A percentile compares a stretch with the other conserved stretches of the same genome.
phyloP scores from a whole-genome alignment of 306 rosid species.

The Albizia julibrissin region DNA sequence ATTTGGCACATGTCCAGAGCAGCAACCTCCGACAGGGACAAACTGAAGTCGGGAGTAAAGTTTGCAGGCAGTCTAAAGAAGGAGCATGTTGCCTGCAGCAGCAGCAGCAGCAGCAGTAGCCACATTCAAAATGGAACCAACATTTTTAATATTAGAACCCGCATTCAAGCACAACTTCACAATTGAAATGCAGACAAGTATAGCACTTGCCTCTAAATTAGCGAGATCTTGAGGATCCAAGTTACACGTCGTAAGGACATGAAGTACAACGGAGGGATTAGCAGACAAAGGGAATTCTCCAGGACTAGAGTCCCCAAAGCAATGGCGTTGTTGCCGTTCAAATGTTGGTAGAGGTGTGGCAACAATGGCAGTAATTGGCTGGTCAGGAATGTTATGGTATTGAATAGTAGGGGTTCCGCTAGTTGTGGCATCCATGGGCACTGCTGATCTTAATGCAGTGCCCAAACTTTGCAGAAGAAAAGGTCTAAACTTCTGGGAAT shows the following conservation, averaged over 20 bases:
- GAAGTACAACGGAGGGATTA: constrained; percentile 90
- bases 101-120: constrained; percentile 33
- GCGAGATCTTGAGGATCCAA: constrained; percentile 98
- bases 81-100: constrained; percentile 91
- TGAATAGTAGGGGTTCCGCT: constrained; percentile 88
- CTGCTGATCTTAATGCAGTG: constrained; percentile 78
- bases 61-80: constrained; percentile 91
- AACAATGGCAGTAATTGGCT: constrained; percentile 72
- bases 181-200: constrained; percentile 29
- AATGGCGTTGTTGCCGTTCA: constrained; percentile 81
- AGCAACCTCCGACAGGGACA: constrained; percentile 89
- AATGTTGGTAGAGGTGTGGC: constrained; percentile 60
- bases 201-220: constrained; percentile 85
- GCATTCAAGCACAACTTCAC: constrained; percentile 18
- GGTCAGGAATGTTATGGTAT: constrained; percentile 90
- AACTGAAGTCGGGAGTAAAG: constrained; percentile 69
- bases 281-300: constrained; percentile 99
- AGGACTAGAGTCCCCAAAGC: constrained; percentile 81
- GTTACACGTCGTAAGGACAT: constrained; percentile 81
- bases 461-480: constrained; percentile 64
- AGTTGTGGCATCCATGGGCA: constrained; percentile 99
- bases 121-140: constrained; percentile 47
- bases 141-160: constrained; percentile 40
- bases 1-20: constrained; percentile 89
- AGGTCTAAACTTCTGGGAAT: constrained; percentile 70